A percentile compares a stretch with the other conserved stretches of the same genome.
Conservation (phyloP, 495 filamentous ascomycete species). For the Pseudomonodictys pantanalensis region DNA sequence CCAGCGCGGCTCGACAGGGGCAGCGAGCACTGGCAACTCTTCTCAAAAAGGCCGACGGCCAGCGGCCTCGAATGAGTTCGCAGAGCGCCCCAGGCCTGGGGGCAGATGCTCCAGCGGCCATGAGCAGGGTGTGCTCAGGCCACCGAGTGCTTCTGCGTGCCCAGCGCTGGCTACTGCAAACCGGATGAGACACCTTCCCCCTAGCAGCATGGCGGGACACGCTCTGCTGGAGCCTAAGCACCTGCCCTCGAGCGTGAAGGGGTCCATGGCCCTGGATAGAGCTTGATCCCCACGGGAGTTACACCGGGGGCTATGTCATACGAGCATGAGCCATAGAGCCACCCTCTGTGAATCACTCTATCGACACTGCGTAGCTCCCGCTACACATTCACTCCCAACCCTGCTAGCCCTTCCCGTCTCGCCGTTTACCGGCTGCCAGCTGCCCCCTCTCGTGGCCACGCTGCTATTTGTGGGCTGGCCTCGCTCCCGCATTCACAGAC, state of each 20-base stretch:
- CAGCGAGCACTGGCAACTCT: neutral
- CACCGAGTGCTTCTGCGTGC: neutral
- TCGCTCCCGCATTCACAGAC: slow-evolving; percentile 12
- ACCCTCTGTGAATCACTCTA: slow-evolving; percentile 25
- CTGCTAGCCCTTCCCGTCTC: slow-evolving; percentile 25
- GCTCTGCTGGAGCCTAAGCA: slow-evolving; percentile 9
- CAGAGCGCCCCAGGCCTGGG: slow-evolving; percentile 15
- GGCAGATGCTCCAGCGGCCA: neutral
- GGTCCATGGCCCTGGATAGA: slow-evolving; percentile 15
- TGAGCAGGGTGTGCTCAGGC: neutral
- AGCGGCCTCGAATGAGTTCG: neutral
- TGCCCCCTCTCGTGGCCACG: slow-evolving; percentile 3
- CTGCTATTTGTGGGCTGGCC: slow-evolving; percentile 25
- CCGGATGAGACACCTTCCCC: neutral
- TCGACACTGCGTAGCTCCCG: slow-evolving; percentile 29
- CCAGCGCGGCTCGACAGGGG: slow-evolving; percentile 4
- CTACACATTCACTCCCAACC: slow-evolving; percentile 13
- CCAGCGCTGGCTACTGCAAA: neutral
- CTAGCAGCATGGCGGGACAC: neutral
- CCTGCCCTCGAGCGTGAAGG: neutral
- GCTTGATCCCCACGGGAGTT: slow-evolving; percentile 35
- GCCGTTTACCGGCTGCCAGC: slow-evolving; percentile 23
- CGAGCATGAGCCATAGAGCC: slow-evolving; percentile 20
- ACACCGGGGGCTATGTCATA: slow-evolving; percentile 37
- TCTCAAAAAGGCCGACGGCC: slow-evolving; percentile 9